Base-by-base conservation (phyloP, 169 alveolate species). In the Ichthyophthirius multifiliis region DNA sequence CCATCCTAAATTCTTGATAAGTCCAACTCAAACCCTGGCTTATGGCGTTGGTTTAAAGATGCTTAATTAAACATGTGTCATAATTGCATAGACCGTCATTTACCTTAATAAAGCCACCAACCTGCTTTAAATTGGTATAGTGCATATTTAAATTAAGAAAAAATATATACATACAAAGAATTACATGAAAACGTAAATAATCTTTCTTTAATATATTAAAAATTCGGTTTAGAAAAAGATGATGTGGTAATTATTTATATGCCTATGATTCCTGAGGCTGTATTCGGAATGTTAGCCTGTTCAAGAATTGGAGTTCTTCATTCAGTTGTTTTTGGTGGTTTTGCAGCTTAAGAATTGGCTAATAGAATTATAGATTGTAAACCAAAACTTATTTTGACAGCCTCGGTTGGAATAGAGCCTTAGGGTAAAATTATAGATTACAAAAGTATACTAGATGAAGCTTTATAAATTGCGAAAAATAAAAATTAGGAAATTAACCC, bases 271-370 rank as follows among this genome's bases (percentile, higher is more conserved):
- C 99, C 99, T 31, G 99, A 96, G 80, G 87, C 97, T 13, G 95
- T 93, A 35, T 89, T 90, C 81, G 82, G 98, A 32, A 96, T 97
- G 98, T 87, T 97, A 73, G 99, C 99, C 23, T 97, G 99, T 80
- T 98, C 98, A 12, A 92, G 99, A 47, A 93, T 98, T 34, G 99
- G 99, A 43, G 74, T 43, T 12, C 20, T 65, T 32, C 65, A 62
- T 27, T 18, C 20, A 43, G 99, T 98, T 16, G 98, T 98, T 74
- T 98, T 98, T 88, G 99, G 99, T 20, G 99, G 99, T 4, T 98
- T 97, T 89, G 97, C 99, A 13, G 97, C 99, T 44, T 94, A 94
- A 15, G 94, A 97, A 79, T 81, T 98, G 44, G 94, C 96, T 5
- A 99, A 96, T 46, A 92, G 99, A 27, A 93, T 98, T 20, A 75